These are phyloP conservation scores for Gracilaria domingensis DNA, from an alignment of 23 red algal genomes.

Conservation along the genomic window DNA sequence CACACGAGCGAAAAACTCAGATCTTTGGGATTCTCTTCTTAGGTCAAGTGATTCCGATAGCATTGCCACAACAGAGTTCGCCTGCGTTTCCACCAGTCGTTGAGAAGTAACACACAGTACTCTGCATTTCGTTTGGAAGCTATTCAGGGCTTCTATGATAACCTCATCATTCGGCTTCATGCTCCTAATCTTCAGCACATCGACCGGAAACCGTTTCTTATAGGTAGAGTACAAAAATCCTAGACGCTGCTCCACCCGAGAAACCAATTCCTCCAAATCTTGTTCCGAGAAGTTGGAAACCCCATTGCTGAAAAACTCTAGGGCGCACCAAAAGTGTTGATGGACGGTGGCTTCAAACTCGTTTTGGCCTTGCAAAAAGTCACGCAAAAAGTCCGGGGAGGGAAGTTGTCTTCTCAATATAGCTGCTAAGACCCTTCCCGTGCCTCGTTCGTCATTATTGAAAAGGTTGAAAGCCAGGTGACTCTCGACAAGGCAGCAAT, in stretches of 20 bases:
- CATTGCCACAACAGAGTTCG: neutral
- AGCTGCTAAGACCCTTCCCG: slow-evolving; percentile 13
- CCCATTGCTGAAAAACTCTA: slow-evolving; percentile 36
- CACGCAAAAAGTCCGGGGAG: slow-evolving; percentile 18
- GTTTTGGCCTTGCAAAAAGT: slow-evolving; percentile 14
- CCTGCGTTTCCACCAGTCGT: slow-evolving; percentile 30
- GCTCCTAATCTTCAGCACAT: neutral
- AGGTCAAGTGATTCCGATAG: slow-evolving; percentile 45
- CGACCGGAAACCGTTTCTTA: neutral
- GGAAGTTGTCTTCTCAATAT: slow-evolving; percentile 49
- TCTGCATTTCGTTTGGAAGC: slow-evolving; percentile 29
- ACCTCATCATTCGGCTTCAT: neutral
- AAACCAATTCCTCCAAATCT: slow-evolving; percentile 12
- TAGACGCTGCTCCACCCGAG: slow-evolving; percentile 23
- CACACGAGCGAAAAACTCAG: slow-evolving; percentile 58
- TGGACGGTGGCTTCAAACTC: slow-evolving; percentile 13
- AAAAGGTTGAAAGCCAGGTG: slow-evolving; percentile 42
- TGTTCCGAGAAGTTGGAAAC: slow-evolving; percentile 11
- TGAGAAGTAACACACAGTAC: slow-evolving; percentile 45
- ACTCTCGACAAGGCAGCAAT: slow-evolving; percentile 32
- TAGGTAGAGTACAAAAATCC: neutral
- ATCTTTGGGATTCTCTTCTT: neutral
- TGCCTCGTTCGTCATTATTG: neutral
- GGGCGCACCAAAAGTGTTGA: slow-evolving; percentile 22
- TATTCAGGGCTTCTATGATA: slow-evolving; percentile 7